A percentile compares a stretch with the other conserved stretches of the same genome.
These are phyloP conservation scores for Austropuccinia psidii DNA, from an alignment of 1,284 basidiomycete genomes.

Conservation along the genomic window DNA sequence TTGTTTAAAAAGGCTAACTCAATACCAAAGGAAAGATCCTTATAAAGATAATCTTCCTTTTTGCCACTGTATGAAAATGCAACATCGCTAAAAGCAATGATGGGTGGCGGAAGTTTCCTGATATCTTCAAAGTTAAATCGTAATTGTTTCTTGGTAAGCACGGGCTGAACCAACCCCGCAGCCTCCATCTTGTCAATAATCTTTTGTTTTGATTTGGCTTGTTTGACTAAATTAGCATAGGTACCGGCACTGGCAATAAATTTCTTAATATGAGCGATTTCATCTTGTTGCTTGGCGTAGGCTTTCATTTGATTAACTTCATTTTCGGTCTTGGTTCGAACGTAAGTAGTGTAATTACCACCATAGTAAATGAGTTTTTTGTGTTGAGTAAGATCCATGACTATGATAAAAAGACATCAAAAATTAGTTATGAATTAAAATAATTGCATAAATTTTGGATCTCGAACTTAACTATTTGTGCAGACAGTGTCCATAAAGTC, in stretches of 20 bases:
- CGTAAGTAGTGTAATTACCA: constrained; percentile 95
- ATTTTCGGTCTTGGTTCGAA: constrained; percentile 91
- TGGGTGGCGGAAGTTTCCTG: constrained; percentile 85
- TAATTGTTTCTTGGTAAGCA: constrained; percentile 64
- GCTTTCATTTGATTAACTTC: constrained; percentile 99
- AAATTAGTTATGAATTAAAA: background rate
- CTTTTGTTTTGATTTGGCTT: constrained; percentile 99
- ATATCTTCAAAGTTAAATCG: constrained; percentile 96
- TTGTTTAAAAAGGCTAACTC: constrained; percentile 54
- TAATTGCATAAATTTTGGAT: background rate
- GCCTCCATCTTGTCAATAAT: constrained; percentile 99
- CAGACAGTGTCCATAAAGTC: constrained; percentile 86
- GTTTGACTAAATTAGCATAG: constrained; percentile 95
- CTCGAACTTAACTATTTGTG: constrained; percentile 23
- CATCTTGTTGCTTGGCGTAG: constrained; percentile 95
- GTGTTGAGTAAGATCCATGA: constrained; percentile 87
- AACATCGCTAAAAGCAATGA: constrained; percentile 89
- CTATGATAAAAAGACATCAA: constrained; percentile 80
- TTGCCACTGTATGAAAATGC: constrained; percentile 91
- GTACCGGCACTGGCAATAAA: constrained; percentile 97
- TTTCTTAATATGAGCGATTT: constrained; percentile 97
- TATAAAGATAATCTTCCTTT: constrained; percentile 78
- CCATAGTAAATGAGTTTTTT: constrained; percentile 86
- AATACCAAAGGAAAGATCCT: constrained; percentile 85
- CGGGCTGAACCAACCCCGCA: constrained; percentile 88